phyloP scores from a whole-genome alignment of 2,329 filamentous ascomycete genomes.

The Bipolaris bicolor region DNA sequence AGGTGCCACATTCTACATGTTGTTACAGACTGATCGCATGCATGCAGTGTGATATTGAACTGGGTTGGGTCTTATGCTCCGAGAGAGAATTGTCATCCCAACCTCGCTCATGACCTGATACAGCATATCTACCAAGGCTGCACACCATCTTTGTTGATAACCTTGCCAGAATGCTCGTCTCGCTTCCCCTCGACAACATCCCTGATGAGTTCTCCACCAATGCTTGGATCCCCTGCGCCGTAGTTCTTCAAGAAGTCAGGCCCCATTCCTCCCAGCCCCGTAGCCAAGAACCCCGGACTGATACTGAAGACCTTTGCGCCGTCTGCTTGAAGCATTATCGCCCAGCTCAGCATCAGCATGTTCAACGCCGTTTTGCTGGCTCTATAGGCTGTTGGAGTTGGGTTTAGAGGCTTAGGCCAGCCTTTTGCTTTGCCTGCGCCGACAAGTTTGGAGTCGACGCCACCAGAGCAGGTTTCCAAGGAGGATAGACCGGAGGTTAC shows the following conservation, averaged over 20 bases:
- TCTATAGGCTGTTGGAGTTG: conserved; percentile 47
- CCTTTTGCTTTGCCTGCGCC: conserved; percentile 45
- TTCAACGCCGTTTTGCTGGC: conserved; percentile 56
- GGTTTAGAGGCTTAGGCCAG: conserved; percentile 54
- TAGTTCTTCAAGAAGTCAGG: conserved; percentile 44
- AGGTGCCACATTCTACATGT: background rate
- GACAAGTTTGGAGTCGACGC: conserved; percentile 31
- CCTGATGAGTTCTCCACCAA: conserved; percentile 48
- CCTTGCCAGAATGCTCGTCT: conserved; percentile 49
- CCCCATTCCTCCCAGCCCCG: conserved; percentile 48
- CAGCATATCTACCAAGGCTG: conserved; percentile 46
- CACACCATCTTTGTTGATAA: conserved; percentile 44
- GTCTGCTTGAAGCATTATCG: conserved; percentile 52
- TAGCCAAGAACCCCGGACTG: conserved; percentile 56
- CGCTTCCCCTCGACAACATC: conserved; percentile 50
- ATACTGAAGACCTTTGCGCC: conserved; percentile 56
- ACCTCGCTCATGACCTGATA: background rate
- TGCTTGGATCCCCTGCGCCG: conserved; percentile 47
- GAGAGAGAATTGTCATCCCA: background rate
- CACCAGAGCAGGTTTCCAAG: conserved; percentile 41
- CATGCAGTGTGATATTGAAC: background rate
- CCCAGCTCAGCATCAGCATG: conserved; percentile 59
- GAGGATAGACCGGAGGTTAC: conserved; percentile 52
- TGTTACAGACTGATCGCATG: background rate
- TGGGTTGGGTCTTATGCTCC: background rate